A percentile compares a stretch with the other conserved stretches of the same genome.
Conservation (phyloP, 2,329 filamentous ascomycete genomes). For the Arthrobotrys conoides region DNA sequence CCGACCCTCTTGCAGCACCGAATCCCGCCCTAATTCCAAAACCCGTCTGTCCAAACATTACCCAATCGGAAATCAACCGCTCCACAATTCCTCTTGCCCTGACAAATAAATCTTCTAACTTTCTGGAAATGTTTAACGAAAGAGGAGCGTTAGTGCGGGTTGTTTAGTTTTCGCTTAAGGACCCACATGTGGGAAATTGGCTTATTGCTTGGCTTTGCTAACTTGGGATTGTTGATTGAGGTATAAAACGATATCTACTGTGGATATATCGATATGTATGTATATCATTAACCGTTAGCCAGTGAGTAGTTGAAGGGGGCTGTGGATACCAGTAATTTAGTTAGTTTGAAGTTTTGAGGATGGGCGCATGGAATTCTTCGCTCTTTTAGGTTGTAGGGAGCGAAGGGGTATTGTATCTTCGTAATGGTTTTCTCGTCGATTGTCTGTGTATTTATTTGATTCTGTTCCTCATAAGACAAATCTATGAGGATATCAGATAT, state of each 20-base stretch:
- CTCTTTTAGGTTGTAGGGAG: background rate
- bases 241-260: background rate
- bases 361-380: background rate
- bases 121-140: slow-evolving; percentile 9
- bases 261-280: background rate
- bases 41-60: background rate
- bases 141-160: background rate
- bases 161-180: slow-evolving; percentile 3
- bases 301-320: background rate
- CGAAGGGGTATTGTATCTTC: background rate
- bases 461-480: background rate
- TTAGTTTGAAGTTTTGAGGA: background rate
- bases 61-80: background rate
- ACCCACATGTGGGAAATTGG: background rate
- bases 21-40: background rate
- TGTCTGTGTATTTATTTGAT: background rate
- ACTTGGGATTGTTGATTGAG: too few species aligned
- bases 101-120: background rate
- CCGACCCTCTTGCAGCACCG: background rate
- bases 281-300: background rate
- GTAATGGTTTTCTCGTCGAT: background rate
- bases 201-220: background rate
- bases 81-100: background rate
- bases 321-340: too few species aligned
- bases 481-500: background rate